Evolutionary conservation across 2,329 filamentous ascomycete species (phyloP).

Genomic region (Westerdykella sp.): DNA sequence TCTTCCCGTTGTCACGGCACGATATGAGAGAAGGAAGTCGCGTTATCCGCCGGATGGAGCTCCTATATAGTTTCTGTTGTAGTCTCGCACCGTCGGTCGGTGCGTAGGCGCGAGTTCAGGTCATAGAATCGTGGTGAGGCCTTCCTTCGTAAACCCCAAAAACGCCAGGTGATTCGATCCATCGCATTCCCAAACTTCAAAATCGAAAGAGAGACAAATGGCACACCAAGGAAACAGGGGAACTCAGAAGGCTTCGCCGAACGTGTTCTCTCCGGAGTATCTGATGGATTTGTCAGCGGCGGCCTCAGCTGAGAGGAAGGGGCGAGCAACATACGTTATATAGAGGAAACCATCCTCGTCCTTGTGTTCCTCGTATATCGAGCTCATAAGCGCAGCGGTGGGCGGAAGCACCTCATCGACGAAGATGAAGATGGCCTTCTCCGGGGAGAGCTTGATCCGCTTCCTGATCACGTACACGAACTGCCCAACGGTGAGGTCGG

Average conservation of each 20-base stretch:
- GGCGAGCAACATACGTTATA: slow-evolving; percentile 65
- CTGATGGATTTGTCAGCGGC: slow-evolving; percentile 37
- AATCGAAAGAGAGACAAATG: slow-evolving; percentile 3
- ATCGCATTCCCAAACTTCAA: not conserved
- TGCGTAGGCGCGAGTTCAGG: no score
- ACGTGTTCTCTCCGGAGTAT: slow-evolving; percentile 99
- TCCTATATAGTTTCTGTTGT: no score
- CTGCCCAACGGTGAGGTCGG: slow-evolving; percentile 96
- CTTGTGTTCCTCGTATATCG: slow-evolving; percentile 99
- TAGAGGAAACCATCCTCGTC: slow-evolving; percentile 85
- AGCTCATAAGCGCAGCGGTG: slow-evolving; percentile 96
- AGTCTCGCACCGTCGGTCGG: no score
- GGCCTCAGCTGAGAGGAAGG: not conserved
- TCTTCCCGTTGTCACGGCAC: no score
- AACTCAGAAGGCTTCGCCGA: slow-evolving; percentile 53
- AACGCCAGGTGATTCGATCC: no score
- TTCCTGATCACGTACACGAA: slow-evolving; percentile 99
- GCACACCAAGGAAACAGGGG: slow-evolving; percentile 1
- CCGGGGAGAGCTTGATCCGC: slow-evolving; percentile 97
- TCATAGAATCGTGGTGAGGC: no score
- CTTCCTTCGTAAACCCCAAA: no score
- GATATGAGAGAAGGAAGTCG: no score
- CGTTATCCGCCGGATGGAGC: no score
- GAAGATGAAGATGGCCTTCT: slow-evolving; percentile 99
- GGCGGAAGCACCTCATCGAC: slow-evolving; percentile 96